phyloP scores from a whole-genome alignment of 2,329 filamentous ascomycete genomes.

The Colletotrichum karsti region DNA sequence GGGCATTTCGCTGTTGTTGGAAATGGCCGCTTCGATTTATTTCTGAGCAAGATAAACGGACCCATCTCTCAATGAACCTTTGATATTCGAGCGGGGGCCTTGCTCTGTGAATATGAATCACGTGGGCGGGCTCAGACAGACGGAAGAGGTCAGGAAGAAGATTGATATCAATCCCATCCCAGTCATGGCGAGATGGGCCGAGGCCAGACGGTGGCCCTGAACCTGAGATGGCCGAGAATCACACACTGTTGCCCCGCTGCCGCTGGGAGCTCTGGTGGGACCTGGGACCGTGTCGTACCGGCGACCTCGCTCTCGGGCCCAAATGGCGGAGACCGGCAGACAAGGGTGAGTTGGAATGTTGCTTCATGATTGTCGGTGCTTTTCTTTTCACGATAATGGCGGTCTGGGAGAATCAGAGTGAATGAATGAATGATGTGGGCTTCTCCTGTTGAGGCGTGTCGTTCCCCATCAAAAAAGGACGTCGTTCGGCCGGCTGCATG shows the following conservation, averaged over 20 bases:
- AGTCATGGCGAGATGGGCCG: background rate
- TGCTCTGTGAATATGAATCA: background rate
- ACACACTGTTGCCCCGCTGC: background rate
- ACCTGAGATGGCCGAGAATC: background rate
- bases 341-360: background rate
- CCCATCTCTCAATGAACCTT: background rate
- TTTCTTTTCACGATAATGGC: too few relatives aligned
- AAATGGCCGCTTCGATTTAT: background rate
- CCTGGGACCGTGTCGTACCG: background rate
- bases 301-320: conserved; percentile 9
- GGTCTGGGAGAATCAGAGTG: too few relatives aligned
- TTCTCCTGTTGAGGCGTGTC: background rate
- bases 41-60: background rate
- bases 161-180: conserved; percentile 21
- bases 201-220: conserved; percentile 8
- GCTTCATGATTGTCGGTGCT: background rate
- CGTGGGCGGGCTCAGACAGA: background rate
- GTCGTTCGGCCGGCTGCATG: background rate
- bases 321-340: conserved; percentile 7
- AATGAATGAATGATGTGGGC: too few relatives aligned
- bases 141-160: background rate
- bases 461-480: too few relatives aligned
- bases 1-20: background rate
- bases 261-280: background rate
- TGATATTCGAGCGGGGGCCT: background rate